Evolutionary conservation across 2,329 filamentous ascomycete genomes (phyloP), one percentile per base, ranked within the genome.

Genomic region (Grosmannia penicillata): DNA sequence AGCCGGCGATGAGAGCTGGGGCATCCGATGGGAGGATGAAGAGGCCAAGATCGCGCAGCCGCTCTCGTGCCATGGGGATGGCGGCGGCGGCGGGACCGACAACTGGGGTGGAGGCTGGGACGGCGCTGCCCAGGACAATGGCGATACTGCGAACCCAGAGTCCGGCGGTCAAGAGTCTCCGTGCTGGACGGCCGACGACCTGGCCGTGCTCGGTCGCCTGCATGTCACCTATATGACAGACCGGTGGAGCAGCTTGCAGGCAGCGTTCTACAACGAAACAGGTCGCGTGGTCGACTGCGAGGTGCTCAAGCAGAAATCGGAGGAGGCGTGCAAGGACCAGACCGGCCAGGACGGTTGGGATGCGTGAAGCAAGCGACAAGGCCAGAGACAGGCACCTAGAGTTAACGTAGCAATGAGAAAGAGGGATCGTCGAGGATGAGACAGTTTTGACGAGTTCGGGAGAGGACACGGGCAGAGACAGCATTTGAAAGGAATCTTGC

Each of bases 221-320:
- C 29, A 37, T 42, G 51, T 53, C 37, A 50, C 54, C 27, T 51
- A 54, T 33, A 48, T 43, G 17, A 34, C 23, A 3, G 49, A 50
- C 22, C 52, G 52, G 19, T 64, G 59, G 57, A 50, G 63, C 1
- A 56, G 63, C 42, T 57, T 64, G 50, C 62, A 66, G 43, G 58
- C 60, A 23, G 57, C 56, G 35, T 63, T 65, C 38, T 59, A 52
- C 48, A 63, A 65, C 41, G 56, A 49, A 32, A 65, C 61, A 0
- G 62, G 62, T 4, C 51, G 57, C 7, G 55, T 62, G 53, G 49
- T 65, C 0, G 55, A 59, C 1, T 45, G 59, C 8, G 52, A 56
- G 25, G 46, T 56, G n/a, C 53, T 66, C 33, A 53, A 54, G 29
- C 48, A 46, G 18, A 57, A 53, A 40, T 52, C 54, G n/a, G 56